Base-by-base conservation (phyloP, 2,329 filamentous ascomycete species). In the Xylaria sp. region DNA sequence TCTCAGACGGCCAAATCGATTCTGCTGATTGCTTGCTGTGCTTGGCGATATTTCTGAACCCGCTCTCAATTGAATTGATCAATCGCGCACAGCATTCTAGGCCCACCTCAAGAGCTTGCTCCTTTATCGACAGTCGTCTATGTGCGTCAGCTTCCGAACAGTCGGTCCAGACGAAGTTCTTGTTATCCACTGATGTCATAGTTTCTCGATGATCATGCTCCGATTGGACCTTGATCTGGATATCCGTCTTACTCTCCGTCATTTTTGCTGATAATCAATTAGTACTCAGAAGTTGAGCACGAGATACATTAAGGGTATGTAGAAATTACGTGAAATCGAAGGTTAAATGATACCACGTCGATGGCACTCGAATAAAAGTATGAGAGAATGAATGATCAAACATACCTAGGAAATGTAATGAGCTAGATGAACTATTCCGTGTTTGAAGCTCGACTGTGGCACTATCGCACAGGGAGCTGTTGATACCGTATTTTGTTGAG, bases 1-100 rank as follows among this genome's bases (percentile, higher is more conserved):
- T 65, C 9, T 68, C 43, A 28, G 15, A 34, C 10, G 66, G 13
- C 66, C 64, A 66, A 8, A 66, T 53, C 0, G 10, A 20, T 20
- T 52, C 36, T 5, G 59, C 45, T 15, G 23, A 63, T 39, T 20
- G 25, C n/a, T 53, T 30, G 20, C 28, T 43, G 39, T 46, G 34
- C n/a, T 36, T 23, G 6, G 46, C 30, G 15, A 62, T 66, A 7
- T 50, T 32, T 8, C 4, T 23, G 18, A 62, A 61, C n/a, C 10
- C 28, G 15, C 32, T 1, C 1, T 57, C 50, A 8, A 66, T 50
- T 4, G 3, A 28, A n/a, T 46, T 30, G 15, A 59, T 46, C 8
- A 63, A 36, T 6, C 43, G 3, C 52, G 43, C 30, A 34, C 64
- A 66, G 18, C 58, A n/a, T 23, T 53, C 7, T 1, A 66, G 12